phyloP scores from a whole-genome alignment of 169 alveolate genomes.

The Plasmodium relictum region DNA sequence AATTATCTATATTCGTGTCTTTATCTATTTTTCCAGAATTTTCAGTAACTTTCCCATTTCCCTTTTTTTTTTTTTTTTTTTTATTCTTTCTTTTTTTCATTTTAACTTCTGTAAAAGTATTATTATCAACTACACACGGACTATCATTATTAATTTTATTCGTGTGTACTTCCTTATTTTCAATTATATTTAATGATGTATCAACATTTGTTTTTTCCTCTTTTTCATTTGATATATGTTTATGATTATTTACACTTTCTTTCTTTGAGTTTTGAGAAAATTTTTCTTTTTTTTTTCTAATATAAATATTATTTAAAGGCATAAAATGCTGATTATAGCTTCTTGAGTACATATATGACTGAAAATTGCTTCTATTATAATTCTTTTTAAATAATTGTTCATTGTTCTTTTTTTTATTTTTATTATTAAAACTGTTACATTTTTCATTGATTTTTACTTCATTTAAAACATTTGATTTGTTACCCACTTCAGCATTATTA shows the following conservation, averaged over 20 bases:
- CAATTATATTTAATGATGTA: slow-evolving; percentile 2
- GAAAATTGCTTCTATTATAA: not conserved
- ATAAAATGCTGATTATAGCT: not conserved
- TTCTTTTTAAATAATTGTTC: not conserved
- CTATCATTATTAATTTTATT: slow-evolving; percentile 3
- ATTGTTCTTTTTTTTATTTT: slow-evolving; percentile 3
- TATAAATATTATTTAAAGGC: not conserved
- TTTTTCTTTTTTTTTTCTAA: not conserved
- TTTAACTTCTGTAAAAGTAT: not conserved
- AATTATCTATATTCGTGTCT: not conserved
- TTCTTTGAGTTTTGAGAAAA: not conserved
- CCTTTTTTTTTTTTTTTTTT: not conserved
- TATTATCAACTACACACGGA: not conserved
- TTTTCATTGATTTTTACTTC: slow-evolving; percentile 4
- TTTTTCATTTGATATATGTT: slow-evolving; percentile 2
- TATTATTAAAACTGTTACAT: slow-evolving; percentile 2
- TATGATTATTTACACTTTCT: not conserved
- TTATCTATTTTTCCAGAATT: not conserved
- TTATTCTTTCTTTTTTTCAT: slow-evolving; percentile 6
- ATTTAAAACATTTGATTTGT: not conserved
- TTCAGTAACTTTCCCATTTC: not conserved
- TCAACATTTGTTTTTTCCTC: not conserved
- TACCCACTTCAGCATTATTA: not conserved
- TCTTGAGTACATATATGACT: slow-evolving; percentile 3
- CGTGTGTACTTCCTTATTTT: slow-evolving; percentile 4